Conservation (phyloP, 352 stramenopile species). For the Pythium chondricola region DNA sequence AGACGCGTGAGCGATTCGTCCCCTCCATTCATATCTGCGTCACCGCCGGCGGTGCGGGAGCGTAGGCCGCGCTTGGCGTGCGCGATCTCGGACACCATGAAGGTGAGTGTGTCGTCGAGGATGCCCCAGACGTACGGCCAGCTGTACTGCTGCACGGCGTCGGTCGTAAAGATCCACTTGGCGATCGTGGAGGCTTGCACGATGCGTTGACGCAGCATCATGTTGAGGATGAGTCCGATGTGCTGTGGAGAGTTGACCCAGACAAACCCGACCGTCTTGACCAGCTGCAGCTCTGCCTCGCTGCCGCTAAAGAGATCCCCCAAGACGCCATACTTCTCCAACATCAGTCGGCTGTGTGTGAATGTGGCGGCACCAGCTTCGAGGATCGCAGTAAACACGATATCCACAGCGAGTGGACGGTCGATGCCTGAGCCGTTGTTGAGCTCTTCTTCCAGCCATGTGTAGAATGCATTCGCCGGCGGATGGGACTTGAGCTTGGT, state of each 20-base stretch:
- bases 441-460: slow-evolving; percentile 59
- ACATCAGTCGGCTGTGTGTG: slow-evolving; percentile 71
- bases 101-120: slow-evolving; percentile 59
- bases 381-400: slow-evolving; percentile 72
- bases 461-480: slow-evolving; percentile 34
- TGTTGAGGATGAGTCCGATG: slow-evolving; percentile 72
- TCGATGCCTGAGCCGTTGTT: slow-evolving; percentile 30
- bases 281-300: slow-evolving; percentile 45
- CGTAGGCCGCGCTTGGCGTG: slow-evolving; percentile 27
- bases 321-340: slow-evolving; percentile 71
- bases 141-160: slow-evolving; percentile 83
- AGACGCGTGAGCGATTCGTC: slow-evolving; percentile 25
- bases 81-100: slow-evolving; percentile 36
- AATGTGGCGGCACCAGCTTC: slow-evolving; percentile 75
- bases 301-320: slow-evolving; percentile 40
- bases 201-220: slow-evolving; percentile 69
- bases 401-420: slow-evolving; percentile 44
- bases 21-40: slow-evolving; percentile 48
- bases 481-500: slow-evolving; percentile 71
- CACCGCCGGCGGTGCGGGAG: slow-evolving; percentile 22
- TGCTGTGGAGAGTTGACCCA: slow-evolving; percentile 83
- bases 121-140: slow-evolving; percentile 87
- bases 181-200: slow-evolving; percentile 65
- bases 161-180: slow-evolving; percentile 73
- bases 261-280: slow-evolving; percentile 64